A percentile compares a stretch with the other conserved stretches of the same genome.
phyloP scores from a whole-genome alignment of 2,329 filamentous ascomycete genomes.

The Colletotrichum graminicola region DNA sequence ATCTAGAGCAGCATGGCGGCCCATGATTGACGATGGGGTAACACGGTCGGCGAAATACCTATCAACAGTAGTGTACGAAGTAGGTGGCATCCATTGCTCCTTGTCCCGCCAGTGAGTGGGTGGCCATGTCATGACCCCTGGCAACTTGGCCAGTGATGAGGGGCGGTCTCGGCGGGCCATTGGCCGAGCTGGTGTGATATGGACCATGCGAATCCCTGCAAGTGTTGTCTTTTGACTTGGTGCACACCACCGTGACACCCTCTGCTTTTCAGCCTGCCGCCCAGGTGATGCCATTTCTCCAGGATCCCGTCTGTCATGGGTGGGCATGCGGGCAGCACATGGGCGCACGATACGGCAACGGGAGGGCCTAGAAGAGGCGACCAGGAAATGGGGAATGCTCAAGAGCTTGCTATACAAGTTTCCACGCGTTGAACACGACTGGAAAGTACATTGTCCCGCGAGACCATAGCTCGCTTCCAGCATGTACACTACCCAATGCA shows the following conservation, averaged over 20 bases:
- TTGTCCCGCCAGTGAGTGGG: slow-evolving; percentile 11
- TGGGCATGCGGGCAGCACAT: slow-evolving; percentile 23
- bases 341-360: slow-evolving; percentile 5
- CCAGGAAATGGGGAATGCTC: slow-evolving; percentile 21
- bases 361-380: slow-evolving; percentile 7
- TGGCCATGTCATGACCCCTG: slow-evolving; percentile 25
- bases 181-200: slow-evolving; percentile 35
- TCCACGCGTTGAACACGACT: background rate
- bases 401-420: background rate
- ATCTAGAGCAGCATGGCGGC: slow-evolving; percentile 7
- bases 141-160: slow-evolving; percentile 6
- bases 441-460: background rate
- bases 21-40: slow-evolving; percentile 13
- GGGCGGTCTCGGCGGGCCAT: slow-evolving; percentile 23
- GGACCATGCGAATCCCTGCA: slow-evolving; percentile 20
- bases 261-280: slow-evolving; percentile 27
- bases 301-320: slow-evolving; percentile 22
- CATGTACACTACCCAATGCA: background rate
- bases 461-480: background rate
- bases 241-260: slow-evolving; percentile 33
- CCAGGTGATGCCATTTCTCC: slow-evolving; percentile 42
- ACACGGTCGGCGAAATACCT: slow-evolving; percentile 30
- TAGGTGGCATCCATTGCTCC: background rate
- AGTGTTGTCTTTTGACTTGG: slow-evolving; percentile 30
- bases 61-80: too few species aligned